Base-by-base conservation (phyloP, 2,329 filamentous ascomycete species). In the Scytalidium sp. region DNA sequence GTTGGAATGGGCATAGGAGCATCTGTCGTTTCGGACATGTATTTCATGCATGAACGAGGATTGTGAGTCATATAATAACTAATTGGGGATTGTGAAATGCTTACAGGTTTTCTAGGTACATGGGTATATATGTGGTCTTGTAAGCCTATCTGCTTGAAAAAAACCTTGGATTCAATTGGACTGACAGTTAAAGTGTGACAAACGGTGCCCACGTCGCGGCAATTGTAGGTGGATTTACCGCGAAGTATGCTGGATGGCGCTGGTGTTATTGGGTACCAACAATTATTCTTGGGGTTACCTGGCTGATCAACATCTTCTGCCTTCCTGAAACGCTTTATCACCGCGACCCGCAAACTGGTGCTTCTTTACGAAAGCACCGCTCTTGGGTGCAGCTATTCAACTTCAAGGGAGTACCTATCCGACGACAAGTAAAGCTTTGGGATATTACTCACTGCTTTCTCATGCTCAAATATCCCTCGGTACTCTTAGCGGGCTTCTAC, bases 201-300 rank as follows among this genome's bases (percentile, higher is more conserved):
- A 60, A 56, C 15, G 64, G 64, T n/a, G 57, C 59, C 8, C 62
- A 65, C 39, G 43, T 66, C 4, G 63, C 64, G 6, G 61, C 64
- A 0, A 71, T 90, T 2, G 83, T 95, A 29, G 90, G 90, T 21
- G 90, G 90, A 0, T 92, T 94, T 55, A 81, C 88, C 1, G 88
- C 64, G 58, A 76, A 90, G 65, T 82, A 85, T 54, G 73, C 91
- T 3, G 89, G 89, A 11, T 96, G 91, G 90, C 74, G 90, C 19
- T 96, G 90, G 88, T 84, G 22, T 54, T 67, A 63, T 52, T 58
- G 61, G 40, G 56, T 65, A 19, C 52, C 59, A 8, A 56, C 60
- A 5, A 62, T 65, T 9, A 42, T 61, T 9, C 57, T 62, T 42
- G 64, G 56, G 2, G 49, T 56, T 32, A 60, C 64, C 50, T 53